A percentile compares a stretch with the other conserved stretches of the same genome.
These are phyloP conservation scores for Trichosporon sp. DNA, from an alignment of 1,284 basidiomycete species.

Conservation along the genomic window DNA sequence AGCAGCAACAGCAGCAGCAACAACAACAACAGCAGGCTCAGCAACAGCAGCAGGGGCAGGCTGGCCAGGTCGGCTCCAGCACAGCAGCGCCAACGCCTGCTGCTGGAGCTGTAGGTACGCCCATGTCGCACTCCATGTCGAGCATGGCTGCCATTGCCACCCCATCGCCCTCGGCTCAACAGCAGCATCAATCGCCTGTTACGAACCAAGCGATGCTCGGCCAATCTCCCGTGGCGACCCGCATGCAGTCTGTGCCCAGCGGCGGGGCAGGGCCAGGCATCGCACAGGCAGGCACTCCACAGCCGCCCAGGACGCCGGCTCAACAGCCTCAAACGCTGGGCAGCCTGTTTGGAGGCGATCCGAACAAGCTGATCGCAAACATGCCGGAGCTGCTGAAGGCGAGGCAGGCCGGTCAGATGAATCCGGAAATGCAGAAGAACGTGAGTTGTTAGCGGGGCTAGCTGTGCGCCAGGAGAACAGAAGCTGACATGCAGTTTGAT, in stretches of 20 bases:
- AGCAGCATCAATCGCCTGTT: constrained; percentile 16
- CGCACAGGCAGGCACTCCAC: constrained; percentile 8
- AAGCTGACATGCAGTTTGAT: constrained; percentile 16
- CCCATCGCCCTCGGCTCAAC: constrained; percentile 13
- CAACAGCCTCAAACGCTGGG: constrained; percentile 4
- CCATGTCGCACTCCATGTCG: constrained; percentile 7
- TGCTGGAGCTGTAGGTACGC: constrained; percentile 10
- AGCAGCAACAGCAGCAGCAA: constrained; percentile 12
- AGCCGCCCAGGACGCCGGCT: constrained; percentile 3
- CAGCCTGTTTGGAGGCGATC: constrained; percentile 12
- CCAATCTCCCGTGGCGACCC: constrained; percentile 15
- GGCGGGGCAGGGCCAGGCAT: constrained; percentile 15
- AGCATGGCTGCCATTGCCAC: constrained; percentile 11
- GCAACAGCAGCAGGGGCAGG: constrained; percentile 9
- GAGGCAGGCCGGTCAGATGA: constrained; percentile 15
- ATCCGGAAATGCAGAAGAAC: constrained; percentile 17
- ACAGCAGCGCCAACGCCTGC: constrained; percentile 3
- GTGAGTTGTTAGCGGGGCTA: constrained; percentile 1
- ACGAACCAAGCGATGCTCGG: constrained; percentile 12
- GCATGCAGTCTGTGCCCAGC: constrained; percentile 19
- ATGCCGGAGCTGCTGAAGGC: constrained; percentile 20
- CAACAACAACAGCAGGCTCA: constrained; percentile 12
- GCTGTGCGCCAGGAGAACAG: not conserved
- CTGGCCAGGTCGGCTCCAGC: not conserved
- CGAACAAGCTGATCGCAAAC: constrained; percentile 13